phyloP scores from a whole-genome alignment of 2,329 filamentous ascomycete genomes.

The Diaporthe ampelina region DNA sequence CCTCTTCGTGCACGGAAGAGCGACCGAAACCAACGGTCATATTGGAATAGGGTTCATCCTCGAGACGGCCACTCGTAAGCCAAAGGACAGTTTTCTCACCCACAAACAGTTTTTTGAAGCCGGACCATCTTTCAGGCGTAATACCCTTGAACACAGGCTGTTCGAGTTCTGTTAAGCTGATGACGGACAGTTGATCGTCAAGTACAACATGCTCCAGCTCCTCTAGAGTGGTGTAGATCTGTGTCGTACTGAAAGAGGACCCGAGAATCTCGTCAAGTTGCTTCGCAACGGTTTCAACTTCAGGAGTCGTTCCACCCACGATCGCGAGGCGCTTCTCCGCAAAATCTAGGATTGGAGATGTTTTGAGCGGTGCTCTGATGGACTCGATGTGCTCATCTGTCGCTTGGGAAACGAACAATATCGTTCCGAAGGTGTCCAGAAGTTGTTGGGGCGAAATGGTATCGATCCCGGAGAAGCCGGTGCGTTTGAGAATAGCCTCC shows the following conservation, averaged over 20 bases:
- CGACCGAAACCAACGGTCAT: constrained; percentile 30
- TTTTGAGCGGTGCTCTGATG: not conserved
- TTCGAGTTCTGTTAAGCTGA: constrained; percentile 35
- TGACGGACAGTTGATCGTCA: not conserved
- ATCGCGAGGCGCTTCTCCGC: not conserved
- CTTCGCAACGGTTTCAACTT: not conserved
- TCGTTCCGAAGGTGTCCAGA: not conserved
- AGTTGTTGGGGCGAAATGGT: constrained; percentile 1
- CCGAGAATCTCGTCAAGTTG: not conserved
- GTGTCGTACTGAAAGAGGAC: not conserved
- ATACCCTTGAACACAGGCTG: not conserved
- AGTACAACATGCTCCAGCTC: constrained; percentile 1
- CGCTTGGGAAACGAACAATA: constrained; percentile 25
- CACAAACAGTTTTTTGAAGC: not conserved
- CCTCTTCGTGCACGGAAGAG: not conserved
- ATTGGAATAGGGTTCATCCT: not conserved
- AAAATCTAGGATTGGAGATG: not conserved
- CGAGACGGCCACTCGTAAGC: constrained; percentile 14
- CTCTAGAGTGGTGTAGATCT: not conserved
- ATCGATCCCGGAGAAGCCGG: constrained; percentile 17
- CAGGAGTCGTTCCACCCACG: not conserved
- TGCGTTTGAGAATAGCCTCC: not conserved
- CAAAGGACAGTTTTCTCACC: not conserved
- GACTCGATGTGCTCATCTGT: constrained; percentile 5
- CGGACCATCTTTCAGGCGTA: not conserved